Conservation (phyloP, 192 early-diverging fungal genomes). For the Backusella macrospora region DNA sequence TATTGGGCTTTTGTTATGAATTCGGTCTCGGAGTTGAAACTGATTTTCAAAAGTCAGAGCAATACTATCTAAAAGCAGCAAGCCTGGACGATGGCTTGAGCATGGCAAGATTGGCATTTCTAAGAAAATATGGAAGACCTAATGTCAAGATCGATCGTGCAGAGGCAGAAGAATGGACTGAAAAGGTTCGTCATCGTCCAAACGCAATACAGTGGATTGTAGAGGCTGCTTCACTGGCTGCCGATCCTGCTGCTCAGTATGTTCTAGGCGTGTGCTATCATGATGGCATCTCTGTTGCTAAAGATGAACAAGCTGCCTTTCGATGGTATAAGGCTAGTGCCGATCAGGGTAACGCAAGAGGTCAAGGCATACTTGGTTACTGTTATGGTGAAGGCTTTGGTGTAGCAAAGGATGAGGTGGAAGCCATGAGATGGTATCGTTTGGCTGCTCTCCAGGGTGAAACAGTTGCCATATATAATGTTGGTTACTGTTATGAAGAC, state of each 20-base stretch:
- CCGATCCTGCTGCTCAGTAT: constrained; percentile 71
- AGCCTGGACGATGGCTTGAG: constrained; percentile 63
- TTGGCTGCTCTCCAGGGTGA: constrained; percentile 50
- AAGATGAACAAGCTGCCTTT: constrained; percentile 52
- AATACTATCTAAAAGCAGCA: constrained; percentile 69
- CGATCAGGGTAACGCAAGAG: constrained; percentile 60
- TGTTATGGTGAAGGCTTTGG: constrained; percentile 89
- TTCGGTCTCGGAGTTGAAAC: constrained; percentile 75
- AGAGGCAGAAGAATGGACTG: constrained; percentile 80
- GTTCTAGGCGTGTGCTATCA: constrained; percentile 80
- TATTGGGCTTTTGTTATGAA: constrained; percentile 84
- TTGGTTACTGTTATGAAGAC: constrained; percentile 64
- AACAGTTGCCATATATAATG: constrained; percentile 58
- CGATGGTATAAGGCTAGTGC: constrained; percentile 63
- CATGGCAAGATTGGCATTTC: constrained; percentile 69
- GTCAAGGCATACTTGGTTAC: constrained; percentile 72
- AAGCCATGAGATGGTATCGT: constrained; percentile 57
- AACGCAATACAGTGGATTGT: constrained; percentile 66
- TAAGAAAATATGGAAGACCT: constrained; percentile 82
- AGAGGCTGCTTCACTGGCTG: constrained; percentile 60
- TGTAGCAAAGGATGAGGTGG: constrained; percentile 54
- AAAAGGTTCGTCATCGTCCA: constrained; percentile 47
- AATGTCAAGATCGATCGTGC: constrained; percentile 78
- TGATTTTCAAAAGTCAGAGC: constrained; percentile 65
- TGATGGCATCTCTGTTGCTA: constrained; percentile 59